Evolutionary conservation across 2,329 filamentous ascomycete species (phyloP), one percentile per base, ranked within the genome.

Genomic region (Pseudogymnoascus sp.): DNA sequence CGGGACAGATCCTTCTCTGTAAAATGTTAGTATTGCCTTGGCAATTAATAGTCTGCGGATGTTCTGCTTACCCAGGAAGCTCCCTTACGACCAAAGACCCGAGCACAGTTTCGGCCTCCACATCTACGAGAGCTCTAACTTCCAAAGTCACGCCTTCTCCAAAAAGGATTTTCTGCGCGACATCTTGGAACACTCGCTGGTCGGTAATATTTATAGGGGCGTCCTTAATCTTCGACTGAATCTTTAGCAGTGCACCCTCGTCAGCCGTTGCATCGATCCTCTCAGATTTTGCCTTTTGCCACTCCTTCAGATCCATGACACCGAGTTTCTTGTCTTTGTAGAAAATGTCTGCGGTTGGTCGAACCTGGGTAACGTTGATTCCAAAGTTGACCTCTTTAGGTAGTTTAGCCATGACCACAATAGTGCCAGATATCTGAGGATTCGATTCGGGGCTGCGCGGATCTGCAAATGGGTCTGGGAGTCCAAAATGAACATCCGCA

Each of bases 341-440:
- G 68, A 84, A 90, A 2, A 97, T 87, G 71, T 96, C 86, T 4
- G 92, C 88, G 61, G 84, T 83, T 2, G 93, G 91, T 61, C 86
- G 84, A 58, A 99, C 84, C 63, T 81, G 82, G 38, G 86, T 86
- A 42, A 97, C 90, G 65, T 89, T 85, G 60, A 99, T 77, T 59
- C 87, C 84, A 67, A 97, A 88, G 70, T 96, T 92, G 81, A 97
- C 88, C 72, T 96, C 89, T 44, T 90, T 82, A 0, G 94, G 94
- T 35, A 97, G 74, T 9, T 80, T 85, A 27, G 95, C 88, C 15
- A 92, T 79, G 9, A 92, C 92, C 64, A 90, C 80, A 51, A 97
- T 88, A 17, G 88, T 87, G 2, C 92, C 92, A 31, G 91, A 96
- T 13, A 99, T 86, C 61, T 84, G 86, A 8, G 92, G 92, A 61